Conservation (phyloP, 2,329 filamentous ascomycete genomes). For the Trichoderma sp. region DNA sequence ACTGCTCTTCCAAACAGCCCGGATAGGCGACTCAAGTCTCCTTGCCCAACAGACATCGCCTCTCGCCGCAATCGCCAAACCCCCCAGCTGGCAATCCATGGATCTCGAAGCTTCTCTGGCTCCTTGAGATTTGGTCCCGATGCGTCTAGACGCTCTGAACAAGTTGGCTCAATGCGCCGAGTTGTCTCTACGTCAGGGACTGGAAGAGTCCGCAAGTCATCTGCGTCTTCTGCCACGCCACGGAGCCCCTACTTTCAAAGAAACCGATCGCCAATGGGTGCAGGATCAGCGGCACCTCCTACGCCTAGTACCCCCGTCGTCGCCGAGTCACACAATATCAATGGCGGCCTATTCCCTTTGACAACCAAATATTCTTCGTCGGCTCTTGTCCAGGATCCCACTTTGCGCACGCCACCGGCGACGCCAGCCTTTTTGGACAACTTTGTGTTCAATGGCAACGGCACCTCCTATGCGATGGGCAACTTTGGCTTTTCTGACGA, state of each 20-base stretch:
- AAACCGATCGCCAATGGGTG: slow-evolving; percentile 46
- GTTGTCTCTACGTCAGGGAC: slow-evolving; percentile 54
- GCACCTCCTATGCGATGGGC: slow-evolving; percentile 45
- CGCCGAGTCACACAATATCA: slow-evolving; percentile 40
- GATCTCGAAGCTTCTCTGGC: slow-evolving; percentile 48
- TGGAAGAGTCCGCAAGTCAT: slow-evolving; percentile 39
- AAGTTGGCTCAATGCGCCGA: slow-evolving; percentile 53
- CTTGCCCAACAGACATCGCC: slow-evolving; percentile 56
- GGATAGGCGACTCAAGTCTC: slow-evolving; percentile 46
- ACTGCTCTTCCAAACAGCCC: slow-evolving; percentile 26
- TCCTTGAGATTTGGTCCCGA: slow-evolving; percentile 53
- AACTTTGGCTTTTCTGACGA: slow-evolving; percentile 53
- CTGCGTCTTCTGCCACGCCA: slow-evolving; percentile 31
- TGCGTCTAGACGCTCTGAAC: slow-evolving; percentile 47
- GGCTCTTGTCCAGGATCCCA: slow-evolving; percentile 42
- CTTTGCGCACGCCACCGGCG: slow-evolving; percentile 55
- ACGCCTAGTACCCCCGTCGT: slow-evolving; percentile 53
- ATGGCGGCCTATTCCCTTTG: slow-evolving; percentile 41
- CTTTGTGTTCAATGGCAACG: slow-evolving; percentile 43
- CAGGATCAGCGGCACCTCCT: slow-evolving; percentile 48
- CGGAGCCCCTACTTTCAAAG: slow-evolving; percentile 46
- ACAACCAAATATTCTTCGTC: slow-evolving; percentile 36
- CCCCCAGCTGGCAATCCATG: slow-evolving; percentile 49
- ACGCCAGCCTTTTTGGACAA: slow-evolving; percentile 52
- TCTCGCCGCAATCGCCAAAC: slow-evolving; percentile 51